These are phyloP conservation scores for Fusarium verticillioides DNA, from an alignment of 2,329 filamentous ascomycete genomes.

Conservation along the genomic window DNA sequence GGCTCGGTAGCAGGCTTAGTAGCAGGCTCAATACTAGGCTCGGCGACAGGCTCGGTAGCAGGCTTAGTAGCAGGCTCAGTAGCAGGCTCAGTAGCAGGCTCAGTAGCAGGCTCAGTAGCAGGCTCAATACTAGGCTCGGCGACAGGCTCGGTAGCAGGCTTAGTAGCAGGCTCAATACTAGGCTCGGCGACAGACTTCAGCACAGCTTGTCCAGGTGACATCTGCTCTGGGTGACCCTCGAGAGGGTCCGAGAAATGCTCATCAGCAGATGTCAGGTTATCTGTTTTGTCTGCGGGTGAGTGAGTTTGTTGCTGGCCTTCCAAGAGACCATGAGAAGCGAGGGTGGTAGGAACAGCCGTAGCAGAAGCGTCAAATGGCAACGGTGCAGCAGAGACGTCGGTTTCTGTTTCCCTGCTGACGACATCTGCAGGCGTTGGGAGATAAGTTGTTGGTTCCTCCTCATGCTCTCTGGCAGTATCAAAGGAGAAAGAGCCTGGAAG, in stretches of 20 bases:
- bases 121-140: neutral
- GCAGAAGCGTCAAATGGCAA: constrained; percentile 47
- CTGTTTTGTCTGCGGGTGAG: constrained; percentile 37
- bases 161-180: neutral
- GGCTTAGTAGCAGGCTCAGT: neutral
- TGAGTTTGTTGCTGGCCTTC: constrained; percentile 29
- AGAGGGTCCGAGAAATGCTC: constrained; percentile 52
- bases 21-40: neutral
- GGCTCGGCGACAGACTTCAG: neutral
- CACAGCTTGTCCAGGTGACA: constrained; percentile 14
- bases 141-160: neutral
- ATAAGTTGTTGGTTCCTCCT: constrained; percentile 38
- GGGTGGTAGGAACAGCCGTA: constrained; percentile 33
- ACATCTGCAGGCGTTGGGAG: constrained; percentile 55
- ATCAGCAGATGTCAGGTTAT: constrained; percentile 50
- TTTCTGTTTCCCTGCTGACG: constrained; percentile 56
- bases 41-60: neutral
- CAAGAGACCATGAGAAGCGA: constrained; percentile 42
- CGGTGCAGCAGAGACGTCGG: constrained; percentile 55
- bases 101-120: too few relatives aligned
- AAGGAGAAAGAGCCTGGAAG: constrained; percentile 33
- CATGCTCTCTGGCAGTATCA: neutral
- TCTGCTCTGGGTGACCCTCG: constrained; percentile 42
- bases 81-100: neutral
- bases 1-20: constrained; percentile 1